Percentiles rank a stretch among this genome's conserved stretches.
Evolutionary conservation across 768 basidiomycete species (phyloP).

Genomic region (Tulasnella sp.): DNA sequence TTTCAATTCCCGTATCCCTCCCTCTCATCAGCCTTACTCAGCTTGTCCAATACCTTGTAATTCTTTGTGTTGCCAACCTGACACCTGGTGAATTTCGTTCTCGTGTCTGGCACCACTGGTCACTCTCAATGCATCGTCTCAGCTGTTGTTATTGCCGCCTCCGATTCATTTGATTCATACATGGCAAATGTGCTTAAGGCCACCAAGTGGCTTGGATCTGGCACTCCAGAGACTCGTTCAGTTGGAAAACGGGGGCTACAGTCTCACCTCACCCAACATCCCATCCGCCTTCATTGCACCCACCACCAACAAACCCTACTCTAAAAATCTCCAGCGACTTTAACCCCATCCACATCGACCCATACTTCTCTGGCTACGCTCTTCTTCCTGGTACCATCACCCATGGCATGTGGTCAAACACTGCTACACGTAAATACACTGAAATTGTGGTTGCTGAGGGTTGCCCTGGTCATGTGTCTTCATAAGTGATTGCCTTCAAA

Average conservation of each 20-base stretch:
- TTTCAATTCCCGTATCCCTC: conserved; percentile 83
- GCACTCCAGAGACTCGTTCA: conserved; percentile 63
- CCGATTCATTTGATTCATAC: conserved; percentile 62
- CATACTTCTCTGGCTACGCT: conserved; percentile 92
- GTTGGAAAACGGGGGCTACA: conserved; percentile 77
- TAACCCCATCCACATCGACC: conserved; percentile 98
- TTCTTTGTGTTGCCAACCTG: conserved; percentile 59
- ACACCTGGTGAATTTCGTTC: conserved; percentile 69
- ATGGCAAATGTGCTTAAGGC: conserved; percentile 67
- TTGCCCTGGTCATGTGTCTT: conserved; percentile 76
- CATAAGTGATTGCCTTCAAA: conserved; percentile 38
- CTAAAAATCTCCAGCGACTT: conserved; percentile 92
- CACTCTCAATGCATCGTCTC: conserved; percentile 97
- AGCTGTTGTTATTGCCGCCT: conserved; percentile 75
- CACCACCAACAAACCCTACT: conserved; percentile 89
- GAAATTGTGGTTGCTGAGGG: conserved; percentile 93
- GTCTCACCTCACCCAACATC: conserved; percentile 49
- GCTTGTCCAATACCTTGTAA: conserved; percentile 79
- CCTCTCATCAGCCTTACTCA: conserved; percentile 96
- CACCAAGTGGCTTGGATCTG: conserved; percentile 53
- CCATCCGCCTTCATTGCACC: conserved; percentile 68
- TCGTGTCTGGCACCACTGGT: conserved; percentile 78
- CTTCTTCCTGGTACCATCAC: conserved; percentile 92
- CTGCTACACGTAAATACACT: conserved; percentile 88
- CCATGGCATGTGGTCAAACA: conserved; percentile 94